Base-by-base conservation (phyloP, 345 rosid species). In the Brassica juncea region DNA sequence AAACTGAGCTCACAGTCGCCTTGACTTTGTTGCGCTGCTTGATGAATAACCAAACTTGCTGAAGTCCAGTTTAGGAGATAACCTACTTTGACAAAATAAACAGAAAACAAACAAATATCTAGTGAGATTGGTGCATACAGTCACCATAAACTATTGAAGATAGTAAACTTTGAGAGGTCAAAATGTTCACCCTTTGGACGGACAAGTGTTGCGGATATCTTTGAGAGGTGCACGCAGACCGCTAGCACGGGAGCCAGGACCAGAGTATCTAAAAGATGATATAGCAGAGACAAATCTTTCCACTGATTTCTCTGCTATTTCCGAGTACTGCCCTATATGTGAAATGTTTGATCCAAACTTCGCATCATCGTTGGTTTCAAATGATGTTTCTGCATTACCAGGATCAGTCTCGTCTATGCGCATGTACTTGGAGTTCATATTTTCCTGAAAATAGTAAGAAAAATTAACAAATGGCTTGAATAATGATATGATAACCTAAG, bases 181-280 rank as follows among this genome's bases (percentile, higher is more conserved):
- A 66, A 66, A 61, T 62, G 42, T 57, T 77, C 82, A 93, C 98
- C 96, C 83, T 42, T 75, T 83, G 64, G 73, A 80, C n/a, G 55
- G 71, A 71, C 74, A 71, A 68, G 84, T 81, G 72, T 85, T 91
- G 66, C 61, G 82, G 72, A 92, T 72, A 71, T 91, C 91, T 84
- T 85, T 95, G 8, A 95, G 73, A 75, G 97, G 99, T 34, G 97
- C 91, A 47, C 93, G 94, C 9, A 95, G 96, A 79, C 99, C 97
- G 16, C 99, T 95, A 61, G 93, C 99, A 71, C 93, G 94, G 75
- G 97, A 89, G 75, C 97, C 97, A 55, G 91, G 70, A 52, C 88
- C 82, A 8, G 86, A 81, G 78, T 70, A 89, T 69, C 84, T 82
- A 73, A 88, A 91, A 25, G 96, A 89, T 15, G 93, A 89, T 77